Evolutionary conservation across 1,284 basidiomycete genomes (phyloP).

Genomic region (Nidula niveotomentosa): DNA sequence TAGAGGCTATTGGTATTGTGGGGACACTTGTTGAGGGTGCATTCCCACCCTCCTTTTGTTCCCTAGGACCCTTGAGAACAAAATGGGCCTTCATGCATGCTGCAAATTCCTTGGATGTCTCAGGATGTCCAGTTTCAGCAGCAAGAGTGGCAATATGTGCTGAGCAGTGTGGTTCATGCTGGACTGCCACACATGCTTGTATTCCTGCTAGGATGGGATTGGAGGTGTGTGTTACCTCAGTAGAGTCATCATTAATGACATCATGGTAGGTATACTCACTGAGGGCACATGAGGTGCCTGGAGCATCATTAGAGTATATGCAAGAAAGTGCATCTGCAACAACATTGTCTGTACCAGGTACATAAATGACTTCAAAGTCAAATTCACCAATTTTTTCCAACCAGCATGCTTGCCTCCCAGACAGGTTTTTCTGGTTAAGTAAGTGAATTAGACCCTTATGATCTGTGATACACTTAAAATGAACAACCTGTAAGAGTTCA

Average conservation of each 20-base stretch:
- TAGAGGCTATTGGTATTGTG: neutral
- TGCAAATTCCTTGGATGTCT: no score
- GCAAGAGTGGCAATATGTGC: no score
- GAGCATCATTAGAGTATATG: conserved; percentile 18
- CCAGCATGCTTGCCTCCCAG: conserved; percentile 31
- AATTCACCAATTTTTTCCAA: conserved; percentile 26
- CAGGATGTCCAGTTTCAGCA: no score
- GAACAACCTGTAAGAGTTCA: conserved; percentile 23
- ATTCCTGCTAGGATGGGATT: no score
- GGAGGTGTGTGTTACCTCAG: neutral
- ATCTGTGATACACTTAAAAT: conserved; percentile 31
- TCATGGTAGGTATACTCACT: conserved; percentile 18
- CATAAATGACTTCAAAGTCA: conserved; percentile 21
- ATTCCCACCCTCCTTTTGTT: conserved; percentile 20
- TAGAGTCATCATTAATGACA: conserved; percentile 10
- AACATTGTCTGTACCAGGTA: conserved; percentile 20
- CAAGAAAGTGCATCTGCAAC: conserved; percentile 23
- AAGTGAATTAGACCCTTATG: conserved; percentile 30
- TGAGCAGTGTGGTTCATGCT: no score
- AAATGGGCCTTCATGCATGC: conserved; percentile 7
- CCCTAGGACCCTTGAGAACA: conserved; percentile 14
- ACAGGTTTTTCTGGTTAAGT: conserved; percentile 25
- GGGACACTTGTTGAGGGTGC: no score
- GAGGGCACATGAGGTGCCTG: conserved; percentile 11
- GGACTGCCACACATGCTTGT: no score